phyloP scores from a whole-genome alignment of 2,329 filamentous ascomycete genomes.

The Hypocreales sp. region DNA sequence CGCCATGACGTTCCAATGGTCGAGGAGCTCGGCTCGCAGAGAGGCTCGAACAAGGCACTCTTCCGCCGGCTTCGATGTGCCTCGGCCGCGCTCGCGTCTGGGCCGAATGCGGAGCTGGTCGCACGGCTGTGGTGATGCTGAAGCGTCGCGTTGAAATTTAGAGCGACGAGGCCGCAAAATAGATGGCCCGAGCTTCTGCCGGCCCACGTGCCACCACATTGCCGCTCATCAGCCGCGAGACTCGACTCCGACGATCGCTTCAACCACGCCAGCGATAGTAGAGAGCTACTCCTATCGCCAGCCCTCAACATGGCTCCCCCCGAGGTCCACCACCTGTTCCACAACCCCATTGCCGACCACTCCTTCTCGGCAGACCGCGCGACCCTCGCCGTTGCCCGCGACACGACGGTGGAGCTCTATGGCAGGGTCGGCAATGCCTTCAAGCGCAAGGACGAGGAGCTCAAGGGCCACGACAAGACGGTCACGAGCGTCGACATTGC shows the following conservation, averaged over 20 bases:
- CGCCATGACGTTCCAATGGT: constrained; percentile 13
- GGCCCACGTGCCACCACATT: no score
- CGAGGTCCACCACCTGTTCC: constrained; percentile 93
- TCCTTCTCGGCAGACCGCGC: constrained; percentile 89
- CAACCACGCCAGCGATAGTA: constrained; percentile 51
- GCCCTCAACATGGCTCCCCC: constrained; percentile 55
- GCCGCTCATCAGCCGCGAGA: no score
- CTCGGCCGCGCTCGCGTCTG: no score
- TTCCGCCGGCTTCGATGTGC: no score
- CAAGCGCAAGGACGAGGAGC: constrained; percentile 78
- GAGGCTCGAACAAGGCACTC: no score
- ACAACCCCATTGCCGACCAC: constrained; percentile 91
- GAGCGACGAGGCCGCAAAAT: no score
- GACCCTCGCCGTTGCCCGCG: constrained; percentile 80
- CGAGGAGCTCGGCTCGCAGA: no score
- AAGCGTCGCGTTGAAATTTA: no score
- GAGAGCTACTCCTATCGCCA: constrained; percentile 60
- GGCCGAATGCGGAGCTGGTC: no score
- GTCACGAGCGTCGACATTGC: constrained; percentile 96
- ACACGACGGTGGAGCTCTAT: constrained; percentile 84
- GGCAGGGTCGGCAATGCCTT: constrained; percentile 56
- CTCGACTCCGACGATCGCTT: no score
- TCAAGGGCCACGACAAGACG: constrained; percentile 93
- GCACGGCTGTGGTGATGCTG: no score
- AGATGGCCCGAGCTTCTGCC: no score